phyloP scores from a whole-genome alignment of 495 filamentous ascomycete species.

The Filosporella fistucella region DNA sequence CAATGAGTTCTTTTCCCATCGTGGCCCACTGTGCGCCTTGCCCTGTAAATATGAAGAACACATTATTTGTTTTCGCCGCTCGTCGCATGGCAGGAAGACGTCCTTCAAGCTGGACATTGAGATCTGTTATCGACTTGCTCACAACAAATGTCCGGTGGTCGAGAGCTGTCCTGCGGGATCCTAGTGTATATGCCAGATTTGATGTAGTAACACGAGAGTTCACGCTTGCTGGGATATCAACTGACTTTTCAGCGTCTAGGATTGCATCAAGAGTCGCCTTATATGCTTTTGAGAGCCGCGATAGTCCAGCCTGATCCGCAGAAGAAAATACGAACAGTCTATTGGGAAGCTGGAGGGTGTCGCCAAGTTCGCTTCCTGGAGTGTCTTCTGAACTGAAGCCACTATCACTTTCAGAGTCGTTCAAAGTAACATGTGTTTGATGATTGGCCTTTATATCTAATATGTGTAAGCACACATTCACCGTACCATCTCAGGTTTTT shows the following conservation, averaged over 20 bases:
- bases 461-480: no score
- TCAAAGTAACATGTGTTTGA: constrained; percentile 21
- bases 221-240: constrained; percentile 5
- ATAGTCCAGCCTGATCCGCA: not conserved
- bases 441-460: no score
- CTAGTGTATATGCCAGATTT: constrained; percentile 12
- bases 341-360: constrained; percentile 25
- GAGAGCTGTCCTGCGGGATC: not conserved
- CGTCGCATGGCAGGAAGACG: not conserved
- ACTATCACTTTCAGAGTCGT: not conserved
- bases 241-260: constrained; percentile 11
- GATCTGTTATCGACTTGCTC: not conserved
- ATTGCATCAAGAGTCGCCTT: constrained; percentile 10
- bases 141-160: constrained; percentile 2
- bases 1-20: constrained; percentile 49
- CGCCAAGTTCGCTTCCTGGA: constrained; percentile 31
- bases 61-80: constrained; percentile 4
- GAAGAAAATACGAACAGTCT: constrained; percentile 5
- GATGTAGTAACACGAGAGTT: not conserved
- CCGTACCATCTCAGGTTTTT: no score
- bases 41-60: constrained; percentile 20
- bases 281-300: constrained; percentile 1
- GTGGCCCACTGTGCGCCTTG: constrained; percentile 43
- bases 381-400: constrained; percentile 4
- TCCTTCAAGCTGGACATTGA: constrained; percentile 1